Percentiles rank a stretch among this genome's conserved stretches.
phyloP scores from a whole-genome alignment of 2,329 filamentous ascomycete species.

The Pochonia chlamydosporia region DNA sequence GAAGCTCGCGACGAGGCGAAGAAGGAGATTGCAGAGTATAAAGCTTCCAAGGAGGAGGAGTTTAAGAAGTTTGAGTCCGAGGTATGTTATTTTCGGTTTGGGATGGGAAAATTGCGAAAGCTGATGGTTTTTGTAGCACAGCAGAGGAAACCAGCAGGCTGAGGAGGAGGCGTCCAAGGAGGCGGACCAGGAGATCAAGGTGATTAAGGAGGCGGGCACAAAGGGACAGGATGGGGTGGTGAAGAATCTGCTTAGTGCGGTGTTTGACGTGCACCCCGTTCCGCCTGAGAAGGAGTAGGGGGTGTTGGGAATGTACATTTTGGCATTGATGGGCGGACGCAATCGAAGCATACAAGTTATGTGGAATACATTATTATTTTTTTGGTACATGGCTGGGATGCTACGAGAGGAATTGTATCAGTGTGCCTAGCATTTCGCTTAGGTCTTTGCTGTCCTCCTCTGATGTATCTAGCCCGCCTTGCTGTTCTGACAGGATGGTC shows the following conservation, averaged over 20 bases:
- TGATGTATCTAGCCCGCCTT: constrained; percentile 46
- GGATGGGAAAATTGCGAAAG: not conserved
- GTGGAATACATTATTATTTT: not conserved
- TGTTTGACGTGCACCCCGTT: constrained; percentile 76
- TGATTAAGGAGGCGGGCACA: constrained; percentile 75
- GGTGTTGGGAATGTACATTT: too few species aligned
- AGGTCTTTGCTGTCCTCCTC: constrained; percentile 55
- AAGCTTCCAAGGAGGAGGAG: constrained; percentile 82
- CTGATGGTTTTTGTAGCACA: constrained; percentile 55
- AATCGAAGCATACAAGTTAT: too few species aligned
- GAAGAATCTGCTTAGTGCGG: constrained; percentile 75
- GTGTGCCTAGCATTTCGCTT: constrained; percentile 48
- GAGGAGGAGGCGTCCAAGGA: constrained; percentile 75
- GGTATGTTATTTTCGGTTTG: constrained; percentile 28
- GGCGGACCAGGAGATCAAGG: constrained; percentile 72
- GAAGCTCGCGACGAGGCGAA: constrained; percentile 95
- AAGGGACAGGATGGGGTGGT: constrained; percentile 76
- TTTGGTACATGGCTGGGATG: not conserved
- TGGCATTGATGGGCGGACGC: too few species aligned
- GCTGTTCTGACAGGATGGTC: constrained; percentile 59
- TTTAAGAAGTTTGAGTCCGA: constrained; percentile 89
- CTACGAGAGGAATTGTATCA: constrained; percentile 43
- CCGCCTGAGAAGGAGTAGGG: constrained; percentile 29
- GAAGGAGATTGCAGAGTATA: constrained; percentile 95
- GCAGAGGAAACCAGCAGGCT: constrained; percentile 77